These are phyloP conservation scores for Ustilago esculenta DNA, from an alignment of 1,284 basidiomycete genomes.

Conservation along the genomic window DNA sequence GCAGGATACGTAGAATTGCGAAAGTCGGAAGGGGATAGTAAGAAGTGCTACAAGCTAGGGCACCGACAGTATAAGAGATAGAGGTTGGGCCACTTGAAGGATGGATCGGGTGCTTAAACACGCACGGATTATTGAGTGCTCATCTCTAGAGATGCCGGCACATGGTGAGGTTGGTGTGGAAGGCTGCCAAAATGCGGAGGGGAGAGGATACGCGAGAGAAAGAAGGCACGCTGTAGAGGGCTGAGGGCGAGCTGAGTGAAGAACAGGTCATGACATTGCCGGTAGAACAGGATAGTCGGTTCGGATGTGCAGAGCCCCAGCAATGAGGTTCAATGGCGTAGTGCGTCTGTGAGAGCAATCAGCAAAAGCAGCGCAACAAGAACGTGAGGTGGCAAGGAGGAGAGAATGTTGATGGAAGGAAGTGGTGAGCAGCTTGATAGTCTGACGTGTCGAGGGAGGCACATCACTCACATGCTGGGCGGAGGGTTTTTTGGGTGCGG, in stretches of 20 bases:
- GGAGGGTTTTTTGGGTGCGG: conserved; percentile 1
- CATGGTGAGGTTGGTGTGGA: conserved; percentile 1
- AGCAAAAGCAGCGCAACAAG: no score
- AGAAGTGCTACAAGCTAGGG: not conserved
- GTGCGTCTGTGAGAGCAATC: no score
- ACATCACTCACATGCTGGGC: not conserved
- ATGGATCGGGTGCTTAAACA: conserved; percentile 12
- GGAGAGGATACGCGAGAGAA: not conserved
- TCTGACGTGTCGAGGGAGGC: no score
- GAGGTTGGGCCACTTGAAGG: not conserved
- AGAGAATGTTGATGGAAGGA: no score
- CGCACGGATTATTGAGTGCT: conserved; percentile 1
- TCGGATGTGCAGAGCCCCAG: conserved; percentile 1
- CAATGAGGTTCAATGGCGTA: conserved; percentile 1
- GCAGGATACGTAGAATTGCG: not conserved
- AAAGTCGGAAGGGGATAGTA: not conserved
- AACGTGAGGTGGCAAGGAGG: no score
- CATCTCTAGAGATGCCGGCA: conserved; percentile 10
- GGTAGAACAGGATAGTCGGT: not conserved
- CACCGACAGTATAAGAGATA: not conserved
- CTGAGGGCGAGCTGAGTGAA: conserved; percentile 9
- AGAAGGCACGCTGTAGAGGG: conserved; percentile 14
- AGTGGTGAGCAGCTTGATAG: no score
- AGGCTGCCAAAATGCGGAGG: not conserved
- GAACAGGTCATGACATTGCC: conserved; percentile 5